phyloP scores from a whole-genome alignment of 2,329 filamentous ascomycete genomes.

The Sporothrix curviconia region DNA sequence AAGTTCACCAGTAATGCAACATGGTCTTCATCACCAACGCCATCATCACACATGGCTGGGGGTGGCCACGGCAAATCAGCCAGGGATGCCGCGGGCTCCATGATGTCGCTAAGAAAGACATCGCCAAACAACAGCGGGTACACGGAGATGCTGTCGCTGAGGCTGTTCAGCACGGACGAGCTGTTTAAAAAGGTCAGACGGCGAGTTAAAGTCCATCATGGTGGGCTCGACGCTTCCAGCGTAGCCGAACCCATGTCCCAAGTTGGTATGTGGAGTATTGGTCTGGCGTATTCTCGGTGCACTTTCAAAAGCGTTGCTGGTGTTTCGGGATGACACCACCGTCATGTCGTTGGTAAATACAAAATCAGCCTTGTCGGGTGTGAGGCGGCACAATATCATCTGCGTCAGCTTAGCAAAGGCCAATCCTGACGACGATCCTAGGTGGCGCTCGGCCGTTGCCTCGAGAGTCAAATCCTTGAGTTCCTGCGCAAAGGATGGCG shows the following conservation, averaged over 20 bases:
- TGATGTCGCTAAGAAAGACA: conserved; percentile 23
- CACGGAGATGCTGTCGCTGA: conserved; percentile 23
- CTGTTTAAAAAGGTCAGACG: conserved; percentile 22
- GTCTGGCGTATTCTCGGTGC: not conserved
- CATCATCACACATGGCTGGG: not conserved
- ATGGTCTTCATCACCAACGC: conserved; percentile 22
- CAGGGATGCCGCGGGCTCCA: conserved; percentile 9
- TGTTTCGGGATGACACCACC: not conserved
- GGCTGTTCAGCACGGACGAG: conserved; percentile 20
- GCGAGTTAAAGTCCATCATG: conserved; percentile 24
- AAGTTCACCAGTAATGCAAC: conserved; percentile 32
- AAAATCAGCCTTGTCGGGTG: conserved; percentile 37
- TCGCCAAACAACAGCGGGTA: conserved; percentile 28
- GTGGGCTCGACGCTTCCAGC: conserved; percentile 5
- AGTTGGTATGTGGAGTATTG: too few species aligned
- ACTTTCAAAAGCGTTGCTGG: not conserved
- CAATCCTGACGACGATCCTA: conserved; percentile 38
- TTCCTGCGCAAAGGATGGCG: conserved; percentile 27
- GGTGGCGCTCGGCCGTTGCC: conserved; percentile 37
- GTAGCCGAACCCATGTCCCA: not conserved
- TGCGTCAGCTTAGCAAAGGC: conserved; percentile 40
- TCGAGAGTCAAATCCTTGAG: conserved; percentile 35
- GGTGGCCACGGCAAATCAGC: conserved; percentile 16
- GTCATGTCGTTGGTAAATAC: conserved; percentile 26
- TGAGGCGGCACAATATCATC: conserved; percentile 34